These are phyloP conservation scores for Theileria annulata DNA, from an alignment of 169 alveolate species.

Conservation along the genomic window DNA sequence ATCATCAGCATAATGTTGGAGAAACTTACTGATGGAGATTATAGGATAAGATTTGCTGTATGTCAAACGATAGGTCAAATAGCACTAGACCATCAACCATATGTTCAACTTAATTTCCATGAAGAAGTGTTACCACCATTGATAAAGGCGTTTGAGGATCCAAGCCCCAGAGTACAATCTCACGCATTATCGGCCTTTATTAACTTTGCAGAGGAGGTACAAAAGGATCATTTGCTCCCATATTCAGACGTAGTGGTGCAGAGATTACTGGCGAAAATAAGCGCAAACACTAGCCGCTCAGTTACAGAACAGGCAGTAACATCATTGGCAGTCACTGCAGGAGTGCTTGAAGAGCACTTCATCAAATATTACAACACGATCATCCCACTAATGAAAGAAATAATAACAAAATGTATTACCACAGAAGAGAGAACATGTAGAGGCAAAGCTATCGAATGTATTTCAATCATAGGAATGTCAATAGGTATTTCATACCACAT, in stretches of 20 bases:
- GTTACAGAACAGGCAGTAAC: slow-evolving; percentile 89
- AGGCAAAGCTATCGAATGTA: slow-evolving; percentile 89
- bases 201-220: slow-evolving; percentile 88
- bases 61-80: slow-evolving; percentile 90
- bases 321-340: slow-evolving; percentile 89
- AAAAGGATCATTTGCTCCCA: slow-evolving; percentile 80
- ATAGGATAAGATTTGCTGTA: slow-evolving; percentile 89
- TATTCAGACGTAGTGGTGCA: slow-evolving; percentile 80
- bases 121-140: slow-evolving; percentile 80
- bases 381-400: slow-evolving; percentile 83
- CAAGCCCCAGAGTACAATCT: slow-evolving; percentile 82
- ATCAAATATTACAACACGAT: slow-evolving; percentile 80
- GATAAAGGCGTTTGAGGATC: slow-evolving; percentile 80
- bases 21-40: slow-evolving; percentile 81
- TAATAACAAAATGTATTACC: slow-evolving; percentile 71
- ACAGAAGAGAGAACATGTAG: slow-evolving; percentile 83
- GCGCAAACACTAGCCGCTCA: slow-evolving; percentile 62
- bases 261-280: slow-evolving; percentile 74
- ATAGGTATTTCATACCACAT: slow-evolving; percentile 67
- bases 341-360: slow-evolving; percentile 88
- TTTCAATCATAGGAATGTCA: slow-evolving; percentile 85
- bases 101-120: slow-evolving; percentile 80
- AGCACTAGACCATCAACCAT: slow-evolving; percentile 88
- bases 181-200: slow-evolving; percentile 91
- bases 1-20: slow-evolving; percentile 79